Base-by-base conservation (phyloP, 2,329 filamentous ascomycete species). In the Rhynchosporium agropyri region DNA sequence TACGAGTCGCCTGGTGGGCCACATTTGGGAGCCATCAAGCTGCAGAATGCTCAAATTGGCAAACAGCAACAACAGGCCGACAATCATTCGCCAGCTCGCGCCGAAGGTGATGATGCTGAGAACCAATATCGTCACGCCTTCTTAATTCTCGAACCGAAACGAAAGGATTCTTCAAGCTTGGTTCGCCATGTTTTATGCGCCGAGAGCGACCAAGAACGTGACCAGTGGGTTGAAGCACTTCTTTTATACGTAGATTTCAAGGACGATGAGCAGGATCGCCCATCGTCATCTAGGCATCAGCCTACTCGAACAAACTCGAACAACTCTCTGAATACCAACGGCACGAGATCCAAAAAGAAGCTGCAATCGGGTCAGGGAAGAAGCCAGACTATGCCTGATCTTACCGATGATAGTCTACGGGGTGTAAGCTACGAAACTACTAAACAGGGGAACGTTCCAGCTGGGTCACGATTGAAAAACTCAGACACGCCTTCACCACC, bases 61-160 rank as follows among this genome's bases (percentile, higher is more conserved):
- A 97, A 96, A 75, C 95, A 98, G 74, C 85, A 89, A 66, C 82
- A 84, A 61, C 79, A 81, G 63, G 81, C 79, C n/a, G 76, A 77
- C 31, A 83, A 81, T 60, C 82, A 85, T 38, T 87, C 89, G 13
- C 85, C 88, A 4, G 82, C 83, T n/a, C 80, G 81, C 3, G 75
- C 73, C 1, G 73, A 77, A 26, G 82, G 85, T 20, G 92, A 96
- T 50, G 92, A 97, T 60, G 79, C 86, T 54, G 95, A 98, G 64
- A 96, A 96, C 72, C 92, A 98, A 75, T 99, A 97, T 74, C 89
- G 95, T 5, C 95, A 99, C 77, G 95, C 95, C 0, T 99, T 99
- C 78, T 80, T 98, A 51, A 90, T 99, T 60, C 76, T 98, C 58
- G 95, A 99, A 74, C 94, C 94, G 1, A 99, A 99, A 80, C 92